Percentiles rank a stretch among this genome's conserved stretches.
These are phyloP conservation scores for Kandelia obovata DNA, from an alignment of 345 rosid species.

Conservation along the genomic window DNA sequence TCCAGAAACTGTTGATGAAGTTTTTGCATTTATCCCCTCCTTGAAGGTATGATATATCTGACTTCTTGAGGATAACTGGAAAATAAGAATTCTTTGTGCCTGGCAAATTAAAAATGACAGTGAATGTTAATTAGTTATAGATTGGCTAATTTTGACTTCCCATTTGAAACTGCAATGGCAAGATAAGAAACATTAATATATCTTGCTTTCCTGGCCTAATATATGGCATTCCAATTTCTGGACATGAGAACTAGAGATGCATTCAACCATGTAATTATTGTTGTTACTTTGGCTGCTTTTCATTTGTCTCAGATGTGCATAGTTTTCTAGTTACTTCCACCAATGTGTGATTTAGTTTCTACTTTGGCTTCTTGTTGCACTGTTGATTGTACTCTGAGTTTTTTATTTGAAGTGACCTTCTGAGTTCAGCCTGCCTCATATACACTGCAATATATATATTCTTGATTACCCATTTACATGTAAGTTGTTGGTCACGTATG, in stretches of 20 bases:
- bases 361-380: not conserved
- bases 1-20: constrained; percentile 78
- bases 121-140: not conserved
- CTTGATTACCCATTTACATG: constrained; percentile 1
- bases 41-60: constrained; percentile 53
- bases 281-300: not conserved
- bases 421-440: not conserved
- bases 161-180: no score
- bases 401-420: not conserved
- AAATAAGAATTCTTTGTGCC: not conserved
- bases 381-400: not conserved
- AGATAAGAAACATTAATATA: no score
- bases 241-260: not conserved
- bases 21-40: constrained; percentile 69
- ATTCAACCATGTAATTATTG: not conserved
- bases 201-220: no score
- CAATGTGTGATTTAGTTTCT: not conserved
- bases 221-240: not conserved
- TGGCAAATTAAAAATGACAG: not conserved
- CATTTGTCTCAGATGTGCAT: not conserved
- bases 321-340: not conserved
- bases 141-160: no score
- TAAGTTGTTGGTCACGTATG: not conserved
- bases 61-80: not conserved
- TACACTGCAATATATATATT: not conserved